These are phyloP conservation scores for Penicillium verhagenii DNA, from an alignment of 495 filamentous ascomycete genomes.

Conservation along the genomic window DNA sequence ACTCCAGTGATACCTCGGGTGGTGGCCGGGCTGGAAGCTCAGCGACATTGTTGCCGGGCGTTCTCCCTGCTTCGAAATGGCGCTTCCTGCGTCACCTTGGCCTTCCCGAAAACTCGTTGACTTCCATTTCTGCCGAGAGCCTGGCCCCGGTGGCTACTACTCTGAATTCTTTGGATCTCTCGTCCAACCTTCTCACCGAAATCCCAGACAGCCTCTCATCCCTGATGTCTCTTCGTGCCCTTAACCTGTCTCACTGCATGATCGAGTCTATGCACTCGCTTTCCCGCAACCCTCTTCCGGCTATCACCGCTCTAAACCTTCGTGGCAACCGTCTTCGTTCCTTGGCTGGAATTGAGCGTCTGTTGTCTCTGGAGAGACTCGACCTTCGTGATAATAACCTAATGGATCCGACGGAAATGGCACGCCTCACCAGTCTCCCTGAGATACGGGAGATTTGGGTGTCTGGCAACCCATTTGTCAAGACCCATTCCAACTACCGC, in stretches of 20 bases:
- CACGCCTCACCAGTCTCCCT: slow-evolving; percentile 84
- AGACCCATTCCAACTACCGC: slow-evolving; percentile 80
- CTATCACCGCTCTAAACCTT: slow-evolving; percentile 90
- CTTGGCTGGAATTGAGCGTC: slow-evolving; percentile 84
- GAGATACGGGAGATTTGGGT: slow-evolving; percentile 92
- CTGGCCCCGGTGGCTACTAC: slow-evolving; percentile 80
- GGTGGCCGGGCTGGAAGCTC: slow-evolving; percentile 69
- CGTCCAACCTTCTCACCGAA: slow-evolving; percentile 84
- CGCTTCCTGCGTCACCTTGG: slow-evolving; percentile 88
- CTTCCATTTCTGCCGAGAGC: slow-evolving; percentile 68
- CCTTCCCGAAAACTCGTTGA: slow-evolving; percentile 86
- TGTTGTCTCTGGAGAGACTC: slow-evolving; percentile 82
- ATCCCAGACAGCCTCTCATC: slow-evolving; percentile 85
- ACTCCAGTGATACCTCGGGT: slow-evolving; percentile 73
- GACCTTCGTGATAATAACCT: slow-evolving; percentile 91
- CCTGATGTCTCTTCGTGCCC: slow-evolving; percentile 75
- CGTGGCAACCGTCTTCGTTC: slow-evolving; percentile 85
- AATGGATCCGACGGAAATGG: slow-evolving; percentile 85
- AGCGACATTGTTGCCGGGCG: slow-evolving; percentile 64
- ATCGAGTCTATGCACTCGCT: slow-evolving; percentile 92
- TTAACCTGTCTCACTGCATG: slow-evolving; percentile 96
- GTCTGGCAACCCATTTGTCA: slow-evolving; percentile 83
- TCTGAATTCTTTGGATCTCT: slow-evolving; percentile 86
- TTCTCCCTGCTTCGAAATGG: slow-evolving; percentile 85
- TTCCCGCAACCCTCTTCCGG: slow-evolving; percentile 80